Evolutionary conservation across 371 early-diverging fungal species (phyloP).

Genomic region (Smittium mucronatum): DNA sequence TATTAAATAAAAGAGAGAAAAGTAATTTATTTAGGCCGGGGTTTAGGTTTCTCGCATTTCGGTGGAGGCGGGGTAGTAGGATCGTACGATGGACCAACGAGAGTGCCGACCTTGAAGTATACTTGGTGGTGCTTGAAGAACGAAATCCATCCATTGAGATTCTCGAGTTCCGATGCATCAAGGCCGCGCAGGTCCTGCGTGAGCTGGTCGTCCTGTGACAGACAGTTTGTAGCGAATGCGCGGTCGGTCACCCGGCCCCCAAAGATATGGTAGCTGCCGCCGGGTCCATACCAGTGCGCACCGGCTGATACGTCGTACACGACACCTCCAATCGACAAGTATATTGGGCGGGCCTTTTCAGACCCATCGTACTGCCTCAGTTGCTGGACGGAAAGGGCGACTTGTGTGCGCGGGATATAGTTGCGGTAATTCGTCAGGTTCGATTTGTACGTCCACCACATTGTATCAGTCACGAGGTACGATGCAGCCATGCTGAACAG

Average conservation of each 20-base stretch:
- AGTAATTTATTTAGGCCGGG: slow-evolving; percentile 16
- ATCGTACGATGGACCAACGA: slow-evolving; percentile 65
- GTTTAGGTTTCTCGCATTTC: slow-evolving; percentile 37
- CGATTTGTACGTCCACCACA: slow-evolving; percentile 60
- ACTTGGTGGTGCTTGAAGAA: slow-evolving; percentile 75
- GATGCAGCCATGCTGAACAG: slow-evolving; percentile 23
- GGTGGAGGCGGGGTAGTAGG: slow-evolving; percentile 65
- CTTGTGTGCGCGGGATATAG: slow-evolving; percentile 48
- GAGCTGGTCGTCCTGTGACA: slow-evolving; percentile 57
- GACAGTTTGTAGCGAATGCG: slow-evolving; percentile 91
- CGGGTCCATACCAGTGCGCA: slow-evolving; percentile 62
- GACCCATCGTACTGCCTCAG: slow-evolving; percentile 67
- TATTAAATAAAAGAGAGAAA: too few relatives aligned
- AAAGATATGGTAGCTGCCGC: slow-evolving; percentile 76
- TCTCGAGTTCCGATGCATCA: slow-evolving; percentile 51
- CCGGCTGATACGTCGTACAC: slow-evolving; percentile 76
- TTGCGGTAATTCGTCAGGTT: slow-evolving; percentile 60
- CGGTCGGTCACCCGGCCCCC: slow-evolving; percentile 86
- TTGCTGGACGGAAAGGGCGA: slow-evolving; percentile 58
- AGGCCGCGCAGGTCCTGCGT: slow-evolving; percentile 88
- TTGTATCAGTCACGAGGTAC: slow-evolving; percentile 60
- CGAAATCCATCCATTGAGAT: slow-evolving; percentile 68
- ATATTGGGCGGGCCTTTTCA: slow-evolving; percentile 61
- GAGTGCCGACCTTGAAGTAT: slow-evolving; percentile 75
- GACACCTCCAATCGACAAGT: slow-evolving; percentile 76